A percentile compares a stretch with the other conserved stretches of the same genome.
phyloP scores from a whole-genome alignment of 2,329 filamentous ascomycete species.

The Penicillium hordei region DNA sequence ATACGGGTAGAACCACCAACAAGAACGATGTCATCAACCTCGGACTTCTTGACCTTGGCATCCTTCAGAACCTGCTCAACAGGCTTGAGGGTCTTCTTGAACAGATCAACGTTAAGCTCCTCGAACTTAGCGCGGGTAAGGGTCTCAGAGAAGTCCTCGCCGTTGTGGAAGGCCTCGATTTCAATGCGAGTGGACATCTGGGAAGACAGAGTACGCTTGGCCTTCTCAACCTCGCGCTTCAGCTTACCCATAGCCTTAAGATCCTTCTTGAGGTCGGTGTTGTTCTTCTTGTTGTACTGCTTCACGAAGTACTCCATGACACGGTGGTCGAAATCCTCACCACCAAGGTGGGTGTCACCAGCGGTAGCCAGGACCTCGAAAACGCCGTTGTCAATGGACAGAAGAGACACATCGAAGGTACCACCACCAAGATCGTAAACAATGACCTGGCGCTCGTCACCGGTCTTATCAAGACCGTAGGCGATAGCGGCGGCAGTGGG shows the following conservation, averaged over 20 bases:
- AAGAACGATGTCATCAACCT: conserved; percentile 94
- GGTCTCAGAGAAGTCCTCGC: conserved; percentile 97
- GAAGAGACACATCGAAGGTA: conserved; percentile 91
- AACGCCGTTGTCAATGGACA: conserved; percentile 87
- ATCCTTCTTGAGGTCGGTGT: conserved; percentile 89
- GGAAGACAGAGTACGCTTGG: conserved; percentile 95
- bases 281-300: conserved; percentile 98
- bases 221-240: conserved; percentile 99
- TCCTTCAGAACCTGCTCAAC: conserved; percentile 99
- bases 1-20: conserved; percentile 99
- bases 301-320: conserved; percentile 96
- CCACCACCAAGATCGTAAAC: conserved; percentile 93
- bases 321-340: conserved; percentile 98
- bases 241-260: conserved; percentile 98
- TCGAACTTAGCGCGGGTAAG: conserved; percentile 99
- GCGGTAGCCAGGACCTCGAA: conserved; percentile 94
- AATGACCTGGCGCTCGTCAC: conserved; percentile 81
- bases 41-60: conserved; percentile 92
- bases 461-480: conserved; percentile 87
- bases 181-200: conserved; percentile 93
- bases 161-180: conserved; percentile 95
- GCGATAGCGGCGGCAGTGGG: conserved; percentile 93
- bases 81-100: conserved; percentile 99
- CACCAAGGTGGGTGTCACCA: conserved; percentile 95
- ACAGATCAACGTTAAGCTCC: conserved; percentile 97